Base-by-base conservation (phyloP, 768 basidiomycete genomes). In the Amanita polypyramis region DNA sequence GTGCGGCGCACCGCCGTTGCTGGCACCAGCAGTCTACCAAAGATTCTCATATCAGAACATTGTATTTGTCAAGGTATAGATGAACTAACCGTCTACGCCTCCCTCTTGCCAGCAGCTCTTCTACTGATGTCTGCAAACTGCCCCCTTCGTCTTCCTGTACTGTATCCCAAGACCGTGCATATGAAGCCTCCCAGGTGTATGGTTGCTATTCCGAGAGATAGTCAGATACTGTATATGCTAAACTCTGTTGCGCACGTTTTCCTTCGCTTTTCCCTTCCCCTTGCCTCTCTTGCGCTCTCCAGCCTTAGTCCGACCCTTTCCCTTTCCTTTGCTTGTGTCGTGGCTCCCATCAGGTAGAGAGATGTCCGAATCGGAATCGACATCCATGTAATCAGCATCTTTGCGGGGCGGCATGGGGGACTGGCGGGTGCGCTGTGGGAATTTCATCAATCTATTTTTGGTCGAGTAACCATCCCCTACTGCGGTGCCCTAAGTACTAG, bases 111-210 rank as follows among this genome's bases (percentile, higher is more conserved):
- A 98, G 77, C 57, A 89, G 73, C 54, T 90, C 89, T 55, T 93
- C 82, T 5, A 99, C 93, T 2, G 92, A 86, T 1, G 82, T 77
- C 51, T 94, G 88, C 52, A 99, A 63, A 60, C 89, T 94, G 1
- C 96, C 96, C 0, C 75, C 76, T 58, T 93, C 95, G 62, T 98
- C 96, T 62, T 98, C 95, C 60, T 94, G 89, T 0, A 98, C 92
- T 0, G 85, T 87, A 56, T 98, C 96, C 96, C 96, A 99, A 40
- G 90, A 88, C 33, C 93, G 82, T 29, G 86, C 81, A 60, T 93
- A 97, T 2, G 85, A 84, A 1, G 90, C 95, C 60, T 98, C 95
- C 95, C 95, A 99, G 25, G 92, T 87, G 55, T 95, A 94, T 3
- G 82, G 76, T 77, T 84, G 80, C 83, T 86, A 21, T 33, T 17